phyloP scores from a whole-genome alignment of 495 filamentous ascomycete genomes.

The Collariella sp. region DNA sequence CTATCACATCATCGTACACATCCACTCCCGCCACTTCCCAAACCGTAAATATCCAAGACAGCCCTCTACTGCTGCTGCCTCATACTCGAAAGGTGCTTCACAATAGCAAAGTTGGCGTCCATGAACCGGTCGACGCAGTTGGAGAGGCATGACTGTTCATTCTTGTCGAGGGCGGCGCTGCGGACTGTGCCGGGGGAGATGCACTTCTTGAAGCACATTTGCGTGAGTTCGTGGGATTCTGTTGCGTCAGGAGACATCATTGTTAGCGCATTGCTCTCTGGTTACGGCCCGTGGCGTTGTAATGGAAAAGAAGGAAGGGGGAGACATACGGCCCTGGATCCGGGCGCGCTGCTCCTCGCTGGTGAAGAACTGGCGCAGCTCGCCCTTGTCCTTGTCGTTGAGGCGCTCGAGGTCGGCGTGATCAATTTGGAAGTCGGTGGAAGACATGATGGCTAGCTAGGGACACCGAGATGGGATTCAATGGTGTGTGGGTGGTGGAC shows the following conservation, averaged over 20 bases:
- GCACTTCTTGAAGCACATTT: conserved; percentile 92
- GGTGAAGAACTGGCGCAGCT: conserved; percentile 71
- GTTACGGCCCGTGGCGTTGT: not conserved
- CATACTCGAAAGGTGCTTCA: conserved; percentile 64
- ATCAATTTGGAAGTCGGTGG: conserved; percentile 20
- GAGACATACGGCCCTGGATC: conserved; percentile 66
- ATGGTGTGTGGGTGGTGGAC: not conserved
- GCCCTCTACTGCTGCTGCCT: conserved; percentile 16
- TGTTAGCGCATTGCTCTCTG: not conserved
- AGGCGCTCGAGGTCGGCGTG: conserved; percentile 59
- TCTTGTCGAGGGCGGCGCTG: conserved; percentile 56
- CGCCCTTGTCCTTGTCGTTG: conserved; percentile 71
- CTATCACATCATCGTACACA: too few species aligned
- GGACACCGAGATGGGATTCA: not conserved
- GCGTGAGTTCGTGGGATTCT: conserved; percentile 78
- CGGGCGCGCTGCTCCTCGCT: conserved; percentile 73
- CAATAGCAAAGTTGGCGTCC: conserved; percentile 71
- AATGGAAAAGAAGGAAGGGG: not conserved
- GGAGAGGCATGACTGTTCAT: conserved; percentile 70
- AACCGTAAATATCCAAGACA: too few species aligned
- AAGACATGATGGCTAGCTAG: conserved; percentile 24
- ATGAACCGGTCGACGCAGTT: conserved; percentile 93
- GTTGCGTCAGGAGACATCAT: not conserved
- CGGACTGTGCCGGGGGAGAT: conserved; percentile 52
- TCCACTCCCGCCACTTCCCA: too few species aligned